Conservation (phyloP, 805 yeast species). For the Candida tammaniensis region DNA sequence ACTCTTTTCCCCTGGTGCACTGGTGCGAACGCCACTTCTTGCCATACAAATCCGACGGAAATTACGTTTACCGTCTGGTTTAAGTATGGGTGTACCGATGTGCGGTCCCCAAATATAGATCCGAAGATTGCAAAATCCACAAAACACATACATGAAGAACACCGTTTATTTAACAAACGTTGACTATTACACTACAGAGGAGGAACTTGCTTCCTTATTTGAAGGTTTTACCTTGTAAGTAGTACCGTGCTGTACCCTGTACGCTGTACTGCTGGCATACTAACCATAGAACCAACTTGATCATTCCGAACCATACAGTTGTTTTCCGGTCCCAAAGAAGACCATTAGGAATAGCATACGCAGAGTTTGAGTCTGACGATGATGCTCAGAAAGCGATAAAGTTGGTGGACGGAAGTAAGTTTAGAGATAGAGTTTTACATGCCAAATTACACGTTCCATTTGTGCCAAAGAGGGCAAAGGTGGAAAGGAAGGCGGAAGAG, state of each 20-base stretch:
- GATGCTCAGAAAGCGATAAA: constrained; percentile 27
- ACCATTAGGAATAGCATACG: constrained; percentile 55
- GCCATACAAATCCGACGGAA: no score
- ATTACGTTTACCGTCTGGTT: no score
- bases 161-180: constrained; percentile 53
- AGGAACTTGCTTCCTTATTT: constrained; percentile 46
- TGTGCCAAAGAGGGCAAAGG: constrained; percentile 19
- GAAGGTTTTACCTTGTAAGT: constrained; percentile 47
- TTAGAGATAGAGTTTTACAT: constrained; percentile 37
- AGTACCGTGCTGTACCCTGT: not conserved
- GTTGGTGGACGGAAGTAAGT: constrained; percentile 21
- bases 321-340: constrained; percentile 41
- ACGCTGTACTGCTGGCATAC: not conserved
- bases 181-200: constrained; percentile 50
- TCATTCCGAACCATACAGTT: constrained; percentile 55
- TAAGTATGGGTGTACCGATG: not conserved
- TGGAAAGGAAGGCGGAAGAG: not conserved
- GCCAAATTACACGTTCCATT: constrained; percentile 45
- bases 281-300: constrained; percentile 26
- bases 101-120: no score
- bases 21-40: no score
- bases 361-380: constrained; percentile 28
- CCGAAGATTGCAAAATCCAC: not conserved
- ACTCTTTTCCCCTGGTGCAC: no score
- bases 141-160: constrained; percentile 7